phyloP scores from a whole-genome alignment of 805 yeast species.

The Candida pseudofarinosa region DNA sequence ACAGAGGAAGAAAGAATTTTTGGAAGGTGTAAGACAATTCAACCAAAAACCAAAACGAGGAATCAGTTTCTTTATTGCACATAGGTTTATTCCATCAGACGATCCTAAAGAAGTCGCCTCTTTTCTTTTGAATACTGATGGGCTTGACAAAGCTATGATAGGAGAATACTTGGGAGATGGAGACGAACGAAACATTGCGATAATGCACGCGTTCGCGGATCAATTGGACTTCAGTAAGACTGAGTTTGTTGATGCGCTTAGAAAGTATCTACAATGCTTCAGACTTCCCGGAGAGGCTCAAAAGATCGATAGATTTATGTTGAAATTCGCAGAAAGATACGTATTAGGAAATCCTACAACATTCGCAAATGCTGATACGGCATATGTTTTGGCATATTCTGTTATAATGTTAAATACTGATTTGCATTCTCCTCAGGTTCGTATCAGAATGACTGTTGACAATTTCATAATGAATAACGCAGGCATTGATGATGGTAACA shows the following conservation, averaged over 20 bases:
- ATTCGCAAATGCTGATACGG: conserved; percentile 90
- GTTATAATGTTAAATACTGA: conserved; percentile 93
- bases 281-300: conserved; percentile 98
- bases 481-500: conserved; percentile 90
- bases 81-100: conserved; percentile 59
- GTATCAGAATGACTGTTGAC: conserved; percentile 80
- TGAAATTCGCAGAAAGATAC: conserved; percentile 92
- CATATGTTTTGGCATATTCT: conserved; percentile 88
- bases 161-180: conserved; percentile 96
- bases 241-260: conserved; percentile 80
- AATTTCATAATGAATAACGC: conserved; percentile 83
- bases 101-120: conserved; percentile 68
- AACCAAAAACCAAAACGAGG: conserved; percentile 86
- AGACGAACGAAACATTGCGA: conserved; percentile 66
- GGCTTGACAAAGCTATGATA: conserved; percentile 74
- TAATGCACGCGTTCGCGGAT: conserved; percentile 93
- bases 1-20: conserved; percentile 73
- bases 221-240: conserved; percentile 67
- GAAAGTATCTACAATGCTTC: conserved; percentile 80
- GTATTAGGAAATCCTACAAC: conserved; percentile 83
- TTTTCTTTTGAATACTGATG: conserved; percentile 67
- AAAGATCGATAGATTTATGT: conserved; percentile 93
- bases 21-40: conserved; percentile 75
- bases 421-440: conserved; percentile 83
- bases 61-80: conserved; percentile 52